Evolutionary conservation across 2,329 filamentous ascomycete species (phyloP), one percentile per base, ranked within the genome.

Genomic region (Fusarium torreyae): DNA sequence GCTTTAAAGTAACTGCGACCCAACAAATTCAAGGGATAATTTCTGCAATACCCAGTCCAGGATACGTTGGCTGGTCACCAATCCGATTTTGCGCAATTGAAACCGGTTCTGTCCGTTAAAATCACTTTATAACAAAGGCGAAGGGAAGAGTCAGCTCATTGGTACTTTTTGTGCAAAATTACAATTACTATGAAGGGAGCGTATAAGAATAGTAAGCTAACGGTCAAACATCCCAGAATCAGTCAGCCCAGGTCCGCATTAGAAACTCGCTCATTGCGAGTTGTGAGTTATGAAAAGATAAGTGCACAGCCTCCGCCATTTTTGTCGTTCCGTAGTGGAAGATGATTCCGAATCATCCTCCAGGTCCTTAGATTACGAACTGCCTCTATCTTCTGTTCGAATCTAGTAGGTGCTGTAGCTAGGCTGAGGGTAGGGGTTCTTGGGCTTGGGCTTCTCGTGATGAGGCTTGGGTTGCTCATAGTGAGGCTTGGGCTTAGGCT

Each of bases 191-290:
- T 8, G 8, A 26, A 59, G 54, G 18, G 53, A 62, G 28, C 18
- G 8, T 61, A 40, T 33, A 45, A 61, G 57, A 62, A 62, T 45
- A 40, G 36, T 45, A 62, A 44, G 33, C 36, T 45, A 40, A 54
- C 40, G 13, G 24, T 49, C 42, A 60, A 38, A 43, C 33, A 61
- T 62, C 33, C 13, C 24, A 36, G 33, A 14, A 31, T 34, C 53
- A 28, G 39, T 40, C 34, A 45, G 39, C 20, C 6, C 49, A 17
- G 10, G 7, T 17, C 39, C 39, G 40, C 40, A 22, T 20, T 34
- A 49, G 34, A 42, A 49, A 20, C 34, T 58, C 57, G 48, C 34
- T 11, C 10, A 13, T 31, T 31, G 9, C 9, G 28, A 31, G 11
- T 31, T 31, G 28, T 13, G 11, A 31, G 28, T 13, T 13, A 13